Evolutionary conservation across 768 basidiomycete species (phyloP), one percentile per base, ranked within the genome.

Genomic region (Obba rivulosa): DNA sequence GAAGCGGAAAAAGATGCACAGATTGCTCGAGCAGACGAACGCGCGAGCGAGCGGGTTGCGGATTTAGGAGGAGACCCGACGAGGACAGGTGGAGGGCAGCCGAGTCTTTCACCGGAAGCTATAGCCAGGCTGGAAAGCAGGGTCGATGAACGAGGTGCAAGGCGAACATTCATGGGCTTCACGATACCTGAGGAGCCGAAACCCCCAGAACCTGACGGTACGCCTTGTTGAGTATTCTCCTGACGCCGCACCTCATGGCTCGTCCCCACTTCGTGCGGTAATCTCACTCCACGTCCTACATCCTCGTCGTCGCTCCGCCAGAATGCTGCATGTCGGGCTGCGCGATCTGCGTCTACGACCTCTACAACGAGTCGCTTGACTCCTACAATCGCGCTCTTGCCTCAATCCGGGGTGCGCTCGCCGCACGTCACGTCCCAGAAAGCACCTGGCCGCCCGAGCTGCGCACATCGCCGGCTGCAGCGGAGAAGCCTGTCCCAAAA

Each of bases 241-340:
- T n/a, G n/a, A n/a, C n/a, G n/a, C n/a, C n/a, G 23, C 20, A 34
- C 25, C 8, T 14, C 34, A 36, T 36, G 34, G n/a, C 10, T n/a
- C n/a, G n/a, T n/a, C n/a, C n/a, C n/a, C 43, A 25, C 43, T 23
- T 8, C 20, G 14, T 10, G 13, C 14, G 20, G 22, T 11, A 7
- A 8, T 46, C 4, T 39, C n/a, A 28, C 11, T n/a, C n/a, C n/a
- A n/a, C n/a, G n/a, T n/a, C n/a, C n/a, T 45, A 38, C 35, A 34
- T 34, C 34, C 18, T 35, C 36, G 16, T 45, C 13, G 17, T 22
- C 13, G 42, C 14, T 34, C n/a, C 17, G 4, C 9, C 55, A 92
- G 92, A 92, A 66, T 93, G 92, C 65, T 95, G 92, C 70, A 94
- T 94, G 92, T 92, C 90, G 2, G 89, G 89, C 24, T 95, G 92